Base-by-base conservation (phyloP, 805 yeast genomes). In the Metschnikowia similis region DNA sequence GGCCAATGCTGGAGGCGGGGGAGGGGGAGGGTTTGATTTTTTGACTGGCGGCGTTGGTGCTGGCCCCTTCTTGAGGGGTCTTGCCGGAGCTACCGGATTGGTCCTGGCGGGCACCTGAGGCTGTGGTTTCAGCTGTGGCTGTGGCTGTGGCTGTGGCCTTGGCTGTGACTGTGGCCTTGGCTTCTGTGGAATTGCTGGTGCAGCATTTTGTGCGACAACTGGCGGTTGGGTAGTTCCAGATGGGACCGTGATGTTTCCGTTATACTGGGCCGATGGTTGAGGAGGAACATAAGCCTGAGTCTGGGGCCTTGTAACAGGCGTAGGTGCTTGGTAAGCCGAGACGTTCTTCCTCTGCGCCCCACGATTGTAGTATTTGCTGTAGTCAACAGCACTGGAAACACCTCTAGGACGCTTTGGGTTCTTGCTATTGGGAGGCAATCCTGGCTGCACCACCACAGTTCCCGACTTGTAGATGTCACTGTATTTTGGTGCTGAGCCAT, bases 391-490 rank as follows among this genome's bases (percentile, higher is more conserved):
- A 6, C 66, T 52, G 2, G 71, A 57, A 16, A 47, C 54, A n/a
- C 82, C 83, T 64, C 82, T 81, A 30, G 98, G 98, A 57, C 85
- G 82, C 59, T 83, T 82, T 32, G 82, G 84, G 17, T 90, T 85
- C n/a, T 63, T 71, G 10, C 94, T 79, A 51, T 73, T 79, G 0
- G 88, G 83, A 6, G 96, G 90, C 53, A 80, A 74, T 13, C 99
- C 99, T 41, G 79, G 79, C 42, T 83, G 81, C 14, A 89, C 96
- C 37, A 81, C 83, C 27, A 94, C 91, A 0, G 88, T 82, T 54
- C 96, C 87, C 3, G 97, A 89, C 71, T 94, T 94, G 74, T 94
- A 94, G 9, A 71, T 52, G 65, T 94, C 98, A 39, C 87, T 76
- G 55, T 79, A 65, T 9, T 59, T 60, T 9, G 96, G 95, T 7